phyloP scores from a whole-genome alignment of 495 filamentous ascomycete species.

The Hyphodiscus hymeniophilus region DNA sequence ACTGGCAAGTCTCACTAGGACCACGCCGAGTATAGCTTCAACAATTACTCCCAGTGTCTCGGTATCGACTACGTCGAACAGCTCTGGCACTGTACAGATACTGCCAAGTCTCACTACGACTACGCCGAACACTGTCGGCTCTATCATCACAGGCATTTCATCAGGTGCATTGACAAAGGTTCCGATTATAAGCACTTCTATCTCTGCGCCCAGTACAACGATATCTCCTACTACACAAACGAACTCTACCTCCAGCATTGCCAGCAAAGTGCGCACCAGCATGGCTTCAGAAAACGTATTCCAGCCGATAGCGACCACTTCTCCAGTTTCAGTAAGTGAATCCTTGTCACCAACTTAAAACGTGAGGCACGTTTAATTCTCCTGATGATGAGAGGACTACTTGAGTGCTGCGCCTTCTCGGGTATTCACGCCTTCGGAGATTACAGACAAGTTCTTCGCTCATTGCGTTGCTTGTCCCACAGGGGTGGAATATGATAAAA shows the following conservation, averaged over 20 bases:
- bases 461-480: no score
- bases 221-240: conserved; percentile 1
- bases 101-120: conserved; percentile 12
- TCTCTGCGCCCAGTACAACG: conserved; percentile 13
- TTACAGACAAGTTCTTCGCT: no score
- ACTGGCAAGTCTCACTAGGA: no score
- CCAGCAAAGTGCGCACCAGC: not conserved
- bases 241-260: not conserved
- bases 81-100: conserved; percentile 11
- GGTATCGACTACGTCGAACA: conserved; percentile 1
- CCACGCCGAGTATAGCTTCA: conserved; percentile 2
- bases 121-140: conserved; percentile 4
- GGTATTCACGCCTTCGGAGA: no score
- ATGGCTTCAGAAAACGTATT: conserved; percentile 34
- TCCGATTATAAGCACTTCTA: conserved; percentile 15
- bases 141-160: conserved; percentile 4
- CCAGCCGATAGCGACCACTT: conserved; percentile 50
- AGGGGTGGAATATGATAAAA: no score
- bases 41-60: conserved; percentile 10
- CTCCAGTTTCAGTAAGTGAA: conserved; percentile 49
- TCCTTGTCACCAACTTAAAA: no score
- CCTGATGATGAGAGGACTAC: no score
- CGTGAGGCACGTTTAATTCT: no score
- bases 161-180: conserved; percentile 8
- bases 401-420: no score